Conservation (phyloP, 2,329 filamentous ascomycete species). For the Thermochaetoides dissita region DNA sequence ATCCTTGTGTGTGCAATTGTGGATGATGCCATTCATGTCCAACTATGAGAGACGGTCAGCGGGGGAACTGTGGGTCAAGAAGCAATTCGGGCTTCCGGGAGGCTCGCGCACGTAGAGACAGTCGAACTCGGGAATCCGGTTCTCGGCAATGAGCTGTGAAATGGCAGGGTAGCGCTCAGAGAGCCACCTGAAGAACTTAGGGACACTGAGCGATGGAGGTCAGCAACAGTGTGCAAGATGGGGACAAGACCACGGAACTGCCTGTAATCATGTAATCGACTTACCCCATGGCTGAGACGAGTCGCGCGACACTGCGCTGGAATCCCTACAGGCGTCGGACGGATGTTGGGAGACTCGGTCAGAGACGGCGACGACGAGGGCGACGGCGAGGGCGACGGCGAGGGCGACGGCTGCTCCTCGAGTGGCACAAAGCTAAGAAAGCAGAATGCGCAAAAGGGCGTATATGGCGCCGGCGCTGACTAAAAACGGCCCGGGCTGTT, state of each 20-base stretch:
- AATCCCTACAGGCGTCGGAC: too few species aligned
- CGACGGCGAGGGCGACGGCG: too few species aligned
- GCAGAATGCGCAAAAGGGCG: not conserved
- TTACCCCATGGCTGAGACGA: conserved; percentile 19
- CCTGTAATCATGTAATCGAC: not conserved
- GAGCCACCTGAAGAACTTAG: conserved; percentile 98
- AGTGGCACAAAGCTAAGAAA: not conserved
- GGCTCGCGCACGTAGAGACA: conserved; percentile 61
- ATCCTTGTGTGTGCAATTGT: conserved; percentile 98
- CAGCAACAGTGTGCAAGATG: not conserved
- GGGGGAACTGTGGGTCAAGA: conserved; percentile 18
- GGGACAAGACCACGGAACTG: too few species aligned
- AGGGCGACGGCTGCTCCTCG: not conserved
- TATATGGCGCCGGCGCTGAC: conserved; percentile 15
- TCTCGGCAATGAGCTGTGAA: conserved; percentile 95
- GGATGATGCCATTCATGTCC: conserved; percentile 99
- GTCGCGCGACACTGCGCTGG: conserved; percentile 3
- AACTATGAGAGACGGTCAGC: conserved; percentile 36
- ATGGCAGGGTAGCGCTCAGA: conserved; percentile 97
- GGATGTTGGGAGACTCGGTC: too few species aligned
- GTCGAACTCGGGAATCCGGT: conserved; percentile 97
- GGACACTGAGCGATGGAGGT: conserved; percentile 34
- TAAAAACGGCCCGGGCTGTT: conserved; percentile 17
- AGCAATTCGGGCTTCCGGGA: conserved; percentile 6
- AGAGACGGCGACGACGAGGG: too few species aligned